A percentile compares a stretch with the other conserved stretches of the same genome.
Conservation (phyloP, 768 basidiomycete species). For the Tylopilus rubrobrunneus region DNA sequence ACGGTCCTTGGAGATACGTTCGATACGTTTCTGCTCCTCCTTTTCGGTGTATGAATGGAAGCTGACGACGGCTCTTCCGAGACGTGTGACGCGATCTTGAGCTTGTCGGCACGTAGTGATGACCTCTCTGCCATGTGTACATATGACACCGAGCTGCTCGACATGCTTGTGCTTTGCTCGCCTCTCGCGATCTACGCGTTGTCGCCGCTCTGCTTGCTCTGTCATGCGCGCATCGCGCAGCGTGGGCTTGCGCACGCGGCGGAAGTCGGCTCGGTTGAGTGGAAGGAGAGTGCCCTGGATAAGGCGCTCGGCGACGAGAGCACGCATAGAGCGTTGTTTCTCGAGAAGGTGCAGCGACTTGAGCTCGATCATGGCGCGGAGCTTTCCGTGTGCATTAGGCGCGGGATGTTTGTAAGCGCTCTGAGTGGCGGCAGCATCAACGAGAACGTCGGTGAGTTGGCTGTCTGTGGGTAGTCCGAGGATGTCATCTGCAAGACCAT, state of each 20-base stretch:
- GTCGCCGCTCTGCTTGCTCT: conserved; percentile 86
- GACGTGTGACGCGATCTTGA: conserved; percentile 51
- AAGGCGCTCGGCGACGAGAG: conserved; percentile 83
- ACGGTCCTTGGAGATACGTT: too few relatives aligned
- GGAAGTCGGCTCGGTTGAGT: conserved; percentile 88
- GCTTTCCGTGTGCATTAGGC: conserved; percentile 70
- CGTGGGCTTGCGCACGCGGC: conserved; percentile 78
- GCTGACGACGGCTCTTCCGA: conserved; percentile 75
- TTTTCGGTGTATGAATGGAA: conserved; percentile 93
- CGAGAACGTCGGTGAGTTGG: conserved; percentile 24
- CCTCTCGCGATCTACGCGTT: conserved; percentile 87
- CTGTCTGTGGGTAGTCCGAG: conserved; percentile 3
- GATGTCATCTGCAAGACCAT: conserved; percentile 40
- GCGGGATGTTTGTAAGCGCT: conserved; percentile 42
- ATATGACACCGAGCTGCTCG: conserved; percentile 87
- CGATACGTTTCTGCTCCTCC: too few relatives aligned
- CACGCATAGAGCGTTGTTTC: conserved; percentile 85
- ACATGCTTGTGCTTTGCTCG: conserved; percentile 96
- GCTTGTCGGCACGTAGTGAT: conserved; percentile 63
- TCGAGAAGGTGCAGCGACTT: conserved; percentile 85
- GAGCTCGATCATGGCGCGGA: conserved; percentile 90
- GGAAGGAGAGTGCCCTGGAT: conserved; percentile 86
- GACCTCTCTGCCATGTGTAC: conserved; percentile 76
- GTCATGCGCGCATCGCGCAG: conserved; percentile 87
- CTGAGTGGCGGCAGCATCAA: conserved; percentile 31